Percentiles rank a stretch among this genome's conserved stretches.
These are phyloP conservation scores for Trichoderma simmonsii DNA, from an alignment of 2,329 filamentous ascomycete genomes.

Conservation along the genomic window DNA sequence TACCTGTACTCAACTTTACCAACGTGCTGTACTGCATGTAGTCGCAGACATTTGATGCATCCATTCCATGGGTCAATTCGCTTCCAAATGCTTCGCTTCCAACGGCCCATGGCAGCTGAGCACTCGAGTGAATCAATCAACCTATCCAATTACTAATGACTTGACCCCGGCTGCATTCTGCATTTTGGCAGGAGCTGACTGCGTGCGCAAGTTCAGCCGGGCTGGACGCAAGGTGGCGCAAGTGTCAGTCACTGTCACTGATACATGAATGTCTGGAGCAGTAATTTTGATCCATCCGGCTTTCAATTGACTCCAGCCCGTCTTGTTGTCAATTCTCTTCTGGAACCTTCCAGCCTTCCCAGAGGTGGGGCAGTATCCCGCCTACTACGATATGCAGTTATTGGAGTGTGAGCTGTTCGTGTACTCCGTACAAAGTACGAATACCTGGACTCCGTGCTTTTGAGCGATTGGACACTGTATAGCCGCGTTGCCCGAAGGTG, in stretches of 20 bases:
- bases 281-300: background rate
- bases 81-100: background rate
- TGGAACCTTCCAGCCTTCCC: constrained; percentile 33
- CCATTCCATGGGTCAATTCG: background rate
- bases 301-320: background rate
- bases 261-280: background rate
- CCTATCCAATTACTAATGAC: background rate
- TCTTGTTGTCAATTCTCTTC: constrained; percentile 30
- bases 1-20: background rate
- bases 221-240: background rate
- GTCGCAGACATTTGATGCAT: background rate
- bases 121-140: background rate
- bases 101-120: background rate
- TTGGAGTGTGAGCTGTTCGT: background rate
- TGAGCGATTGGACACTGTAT: background rate
- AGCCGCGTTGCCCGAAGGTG: background rate
- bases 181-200: background rate
- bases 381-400: background rate
- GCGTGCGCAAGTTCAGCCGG: background rate
- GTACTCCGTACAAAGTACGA: background rate
- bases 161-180: background rate
- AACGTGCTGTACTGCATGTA: background rate
- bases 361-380: background rate
- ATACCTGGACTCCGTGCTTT: background rate
- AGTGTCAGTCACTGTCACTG: background rate